phyloP scores from a whole-genome alignment of 1,139 yeast species.

The Lodderomyces oxycetoniae region DNA sequence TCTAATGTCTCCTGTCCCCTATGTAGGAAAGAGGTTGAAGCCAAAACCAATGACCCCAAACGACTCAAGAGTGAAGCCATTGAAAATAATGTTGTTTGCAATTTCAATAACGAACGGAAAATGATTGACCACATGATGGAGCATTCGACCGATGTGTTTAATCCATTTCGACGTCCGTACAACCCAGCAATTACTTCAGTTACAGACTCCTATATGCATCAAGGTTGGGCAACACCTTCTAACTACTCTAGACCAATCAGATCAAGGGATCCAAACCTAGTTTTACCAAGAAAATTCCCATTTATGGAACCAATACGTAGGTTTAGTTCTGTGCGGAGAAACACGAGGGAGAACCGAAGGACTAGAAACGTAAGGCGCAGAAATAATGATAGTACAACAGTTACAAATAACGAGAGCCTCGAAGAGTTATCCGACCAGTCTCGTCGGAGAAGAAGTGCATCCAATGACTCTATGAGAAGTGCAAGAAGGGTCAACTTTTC shows the following conservation, averaged over 20 bases:
- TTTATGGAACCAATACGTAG: slow-evolving; percentile 19
- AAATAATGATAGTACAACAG: neutral
- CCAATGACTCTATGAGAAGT: slow-evolving; percentile 9
- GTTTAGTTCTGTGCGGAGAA: slow-evolving; percentile 6
- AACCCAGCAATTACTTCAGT: slow-evolving; percentile 39
- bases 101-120: slow-evolving; percentile 18
- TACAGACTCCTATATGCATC: slow-evolving; percentile 39
- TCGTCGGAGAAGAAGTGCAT: slow-evolving; percentile 9
- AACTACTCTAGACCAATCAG: slow-evolving; percentile 11
- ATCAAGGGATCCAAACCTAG: slow-evolving; percentile 24
- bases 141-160: slow-evolving; percentile 37
- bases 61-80: slow-evolving; percentile 16
- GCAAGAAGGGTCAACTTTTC: slow-evolving; percentile 13
- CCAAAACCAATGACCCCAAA: slow-evolving; percentile 22
- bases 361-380: neutral
- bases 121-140: slow-evolving; percentile 24
- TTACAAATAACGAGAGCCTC: neutral
- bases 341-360: slow-evolving; percentile 6
- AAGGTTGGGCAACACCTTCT: slow-evolving; percentile 32
- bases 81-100: slow-evolving; percentile 12
- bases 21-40: slow-evolving; percentile 42
- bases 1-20: slow-evolving; percentile 42
- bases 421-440: neutral
- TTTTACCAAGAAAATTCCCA: slow-evolving; percentile 32
- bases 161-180: slow-evolving; percentile 35